phyloP scores from a whole-genome alignment of 2,329 filamentous ascomycete species.

The Dactylellina leptospora region DNA sequence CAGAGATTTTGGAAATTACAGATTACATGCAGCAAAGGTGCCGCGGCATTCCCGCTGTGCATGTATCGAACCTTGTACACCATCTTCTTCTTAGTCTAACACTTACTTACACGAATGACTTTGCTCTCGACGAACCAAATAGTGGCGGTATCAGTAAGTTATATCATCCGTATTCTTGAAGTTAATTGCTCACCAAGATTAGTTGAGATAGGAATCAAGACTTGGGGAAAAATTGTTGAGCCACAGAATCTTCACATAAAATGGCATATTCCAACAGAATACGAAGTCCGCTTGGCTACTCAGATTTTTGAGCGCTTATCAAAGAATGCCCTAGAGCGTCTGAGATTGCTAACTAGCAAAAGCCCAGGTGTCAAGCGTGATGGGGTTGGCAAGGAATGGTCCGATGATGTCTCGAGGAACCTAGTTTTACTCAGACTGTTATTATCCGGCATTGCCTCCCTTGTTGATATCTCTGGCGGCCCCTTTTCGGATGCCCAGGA shows the following conservation, averaged over 20 bases:
- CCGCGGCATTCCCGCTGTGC: slow-evolving; percentile 89
- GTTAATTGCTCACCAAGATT: slow-evolving; percentile 14
- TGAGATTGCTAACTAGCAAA: slow-evolving; percentile 81
- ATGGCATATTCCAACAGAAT: slow-evolving; percentile 84
- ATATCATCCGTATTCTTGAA: background rate
- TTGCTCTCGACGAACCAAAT: slow-evolving; percentile 83
- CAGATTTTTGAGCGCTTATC: slow-evolving; percentile 88
- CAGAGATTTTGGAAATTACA: slow-evolving; percentile 88
- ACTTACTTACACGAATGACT: slow-evolving; percentile 91
- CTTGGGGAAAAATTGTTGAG: slow-evolving; percentile 84
- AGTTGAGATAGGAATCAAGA: slow-evolving; percentile 64
- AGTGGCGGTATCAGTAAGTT: slow-evolving; percentile 56
- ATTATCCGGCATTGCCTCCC: slow-evolving; percentile 84
- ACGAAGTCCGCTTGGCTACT: slow-evolving; percentile 87
- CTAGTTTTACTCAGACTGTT: slow-evolving; percentile 88
- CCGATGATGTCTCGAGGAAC: slow-evolving; percentile 91
- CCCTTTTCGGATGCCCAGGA: slow-evolving; percentile 63
- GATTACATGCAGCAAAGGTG: slow-evolving; percentile 97
- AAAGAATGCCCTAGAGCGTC: slow-evolving; percentile 75
- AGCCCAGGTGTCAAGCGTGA: slow-evolving; percentile 84
- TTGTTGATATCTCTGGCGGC: slow-evolving; percentile 79
- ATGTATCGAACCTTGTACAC: slow-evolving; percentile 97
- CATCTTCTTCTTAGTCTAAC: slow-evolving; percentile 94
- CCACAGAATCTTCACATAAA: slow-evolving; percentile 81
- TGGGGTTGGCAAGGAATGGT: slow-evolving; percentile 98